Conservation (phyloP, 1,284 basidiomycete genomes). For the Tremellales sp. region DNA sequence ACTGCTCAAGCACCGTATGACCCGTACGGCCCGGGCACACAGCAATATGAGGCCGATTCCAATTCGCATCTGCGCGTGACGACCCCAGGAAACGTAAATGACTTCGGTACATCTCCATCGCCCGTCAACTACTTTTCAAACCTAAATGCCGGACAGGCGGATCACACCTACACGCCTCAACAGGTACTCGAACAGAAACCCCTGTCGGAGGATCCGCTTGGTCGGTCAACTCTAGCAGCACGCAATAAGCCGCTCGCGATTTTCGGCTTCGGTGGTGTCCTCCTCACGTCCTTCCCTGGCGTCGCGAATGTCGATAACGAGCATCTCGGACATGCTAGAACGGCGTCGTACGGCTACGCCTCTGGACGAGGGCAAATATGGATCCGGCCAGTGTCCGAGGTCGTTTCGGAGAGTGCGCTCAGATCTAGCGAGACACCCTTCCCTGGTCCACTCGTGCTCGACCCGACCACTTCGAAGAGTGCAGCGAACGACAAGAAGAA, state of each 20-base stretch:
- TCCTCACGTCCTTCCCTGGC: slow-evolving; percentile 81
- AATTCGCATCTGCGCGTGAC: background rate
- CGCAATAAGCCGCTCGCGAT: slow-evolving; percentile 67
- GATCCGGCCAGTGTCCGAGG: slow-evolving; percentile 62
- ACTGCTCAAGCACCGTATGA: too few species aligned
- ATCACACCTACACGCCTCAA: slow-evolving; percentile 56
- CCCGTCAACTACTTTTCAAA: slow-evolving; percentile 51
- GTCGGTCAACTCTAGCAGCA: slow-evolving; percentile 60
- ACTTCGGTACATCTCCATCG: slow-evolving; percentile 26
- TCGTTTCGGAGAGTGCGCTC: slow-evolving; percentile 64
- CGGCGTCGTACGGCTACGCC: slow-evolving; percentile 44
- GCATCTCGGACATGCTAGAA: slow-evolving; percentile 68
- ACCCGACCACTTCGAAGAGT: slow-evolving; percentile 61
- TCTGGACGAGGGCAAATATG: slow-evolving; percentile 65
- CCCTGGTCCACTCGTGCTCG: slow-evolving; percentile 80
- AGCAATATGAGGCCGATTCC: background rate
- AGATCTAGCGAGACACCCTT: slow-evolving; percentile 60
- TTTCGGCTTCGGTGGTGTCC: slow-evolving; percentile 84
- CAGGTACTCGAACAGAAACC: slow-evolving; percentile 50
- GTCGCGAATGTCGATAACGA: slow-evolving; percentile 65
- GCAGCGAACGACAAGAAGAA: slow-evolving; percentile 69
- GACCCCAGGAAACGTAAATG: slow-evolving; percentile 7
- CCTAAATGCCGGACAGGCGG: slow-evolving; percentile 67
- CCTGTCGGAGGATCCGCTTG: slow-evolving; percentile 67
- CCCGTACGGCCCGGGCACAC: too few species aligned